These are phyloP conservation scores for Lentinula guzmanii DNA, from an alignment of 768 basidiomycete genomes.

Conservation along the genomic window DNA sequence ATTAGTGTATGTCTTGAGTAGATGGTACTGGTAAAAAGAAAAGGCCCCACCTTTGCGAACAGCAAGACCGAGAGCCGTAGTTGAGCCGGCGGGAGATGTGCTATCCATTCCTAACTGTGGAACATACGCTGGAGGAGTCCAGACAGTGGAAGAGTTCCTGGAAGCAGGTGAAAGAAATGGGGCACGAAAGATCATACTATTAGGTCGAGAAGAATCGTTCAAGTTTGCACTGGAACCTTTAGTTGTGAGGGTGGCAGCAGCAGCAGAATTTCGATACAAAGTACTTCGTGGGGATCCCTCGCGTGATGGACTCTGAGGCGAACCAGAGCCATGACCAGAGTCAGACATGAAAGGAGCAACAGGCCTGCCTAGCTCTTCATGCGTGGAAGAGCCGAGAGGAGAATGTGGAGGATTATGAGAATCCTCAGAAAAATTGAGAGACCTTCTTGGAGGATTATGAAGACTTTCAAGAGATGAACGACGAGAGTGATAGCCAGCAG, in stretches of 20 bases:
- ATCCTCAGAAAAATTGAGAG: not conserved
- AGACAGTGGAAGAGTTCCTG: conserved; percentile 53
- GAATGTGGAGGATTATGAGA: not conserved
- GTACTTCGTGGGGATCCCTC: conserved; percentile 23
- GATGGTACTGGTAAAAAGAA: not conserved
- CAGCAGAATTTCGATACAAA: conserved; percentile 17
- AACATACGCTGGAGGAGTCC: conserved; percentile 51
- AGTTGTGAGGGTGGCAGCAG: not conserved
- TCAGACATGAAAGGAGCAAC: conserved; percentile 32
- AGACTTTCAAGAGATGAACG: conserved; percentile 1
- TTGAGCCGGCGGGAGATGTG: conserved; percentile 18
- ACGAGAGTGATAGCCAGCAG: conserved; percentile 14
- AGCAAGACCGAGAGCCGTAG: conserved; percentile 22
- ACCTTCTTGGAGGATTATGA: not conserved
- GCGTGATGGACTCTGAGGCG: conserved; percentile 11
- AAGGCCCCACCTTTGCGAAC: not conserved
- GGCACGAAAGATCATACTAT: conserved; percentile 51
- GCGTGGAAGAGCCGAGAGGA: not conserved
- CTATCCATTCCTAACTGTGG: conserved; percentile 14
- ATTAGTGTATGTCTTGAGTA: not conserved
- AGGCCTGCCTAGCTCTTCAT: conserved; percentile 17
- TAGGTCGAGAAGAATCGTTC: conserved; percentile 25
- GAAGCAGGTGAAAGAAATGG: conserved; percentile 70
- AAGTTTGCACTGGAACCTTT: not conserved
- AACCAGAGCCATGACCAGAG: not conserved